Evolutionary conservation across 176 grass and related monocot genomes (phyloP).

Genomic region (Zea luxurians): DNA sequence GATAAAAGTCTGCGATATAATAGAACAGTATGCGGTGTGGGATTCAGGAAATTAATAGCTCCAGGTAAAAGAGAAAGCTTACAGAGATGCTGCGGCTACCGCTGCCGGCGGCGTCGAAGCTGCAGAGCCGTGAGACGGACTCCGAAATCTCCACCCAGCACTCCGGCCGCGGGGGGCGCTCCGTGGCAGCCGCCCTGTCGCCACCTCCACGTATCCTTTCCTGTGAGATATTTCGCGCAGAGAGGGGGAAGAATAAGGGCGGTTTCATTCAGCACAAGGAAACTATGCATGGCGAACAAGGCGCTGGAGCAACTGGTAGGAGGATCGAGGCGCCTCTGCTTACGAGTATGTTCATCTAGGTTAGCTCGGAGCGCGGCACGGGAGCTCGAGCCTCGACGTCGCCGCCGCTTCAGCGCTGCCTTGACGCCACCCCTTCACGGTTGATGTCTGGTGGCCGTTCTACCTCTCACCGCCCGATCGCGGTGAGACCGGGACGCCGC

Average conservation of each 20-base stretch:
- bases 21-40: not conserved
- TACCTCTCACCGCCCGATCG: not conserved
- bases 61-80: not conserved
- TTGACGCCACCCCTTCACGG: not conserved
- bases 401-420: not conserved
- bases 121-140: slow-evolving; percentile 73
- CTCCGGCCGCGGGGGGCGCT: slow-evolving; percentile 33
- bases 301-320: not conserved
- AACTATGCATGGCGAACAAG: not conserved
- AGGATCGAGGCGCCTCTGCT: not conserved
- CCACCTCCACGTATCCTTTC: slow-evolving; percentile 42
- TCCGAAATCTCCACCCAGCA: slow-evolving; percentile 87
- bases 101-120: slow-evolving; percentile 42
- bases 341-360: slow-evolving; percentile 58
- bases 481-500: slow-evolving; percentile 3
- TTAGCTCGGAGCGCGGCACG: not conserved
- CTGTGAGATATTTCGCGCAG: slow-evolving; percentile 27
- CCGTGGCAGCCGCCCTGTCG: not conserved
- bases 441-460: not conserved
- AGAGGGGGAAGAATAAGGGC: not conserved
- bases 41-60: not conserved
- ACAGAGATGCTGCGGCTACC: slow-evolving; percentile 53
- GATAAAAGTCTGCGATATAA: not conserved
- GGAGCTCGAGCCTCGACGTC: not conserved
- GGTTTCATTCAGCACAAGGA: not conserved